Evolutionary conservation across 352 stramenopile genomes (phyloP).

Genomic region (Pythium aphanidermatum): DNA sequence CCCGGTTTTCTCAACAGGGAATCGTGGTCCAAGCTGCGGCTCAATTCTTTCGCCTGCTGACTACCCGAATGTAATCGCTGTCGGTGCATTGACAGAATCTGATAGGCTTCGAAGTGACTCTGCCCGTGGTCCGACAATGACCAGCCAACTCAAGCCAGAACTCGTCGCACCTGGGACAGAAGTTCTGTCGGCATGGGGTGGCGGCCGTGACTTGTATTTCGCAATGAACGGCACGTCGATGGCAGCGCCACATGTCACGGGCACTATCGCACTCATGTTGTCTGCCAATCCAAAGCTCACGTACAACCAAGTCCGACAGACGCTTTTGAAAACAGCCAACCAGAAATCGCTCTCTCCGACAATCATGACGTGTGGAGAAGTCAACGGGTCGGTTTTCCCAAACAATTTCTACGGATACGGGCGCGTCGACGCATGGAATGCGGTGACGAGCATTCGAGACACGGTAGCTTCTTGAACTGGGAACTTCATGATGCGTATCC

Average conservation of each 20-base stretch:
- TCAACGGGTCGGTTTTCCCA: too few relatives aligned
- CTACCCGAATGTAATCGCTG: constrained; percentile 26
- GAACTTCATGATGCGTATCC: too few relatives aligned
- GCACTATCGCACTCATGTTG: constrained; percentile 17
- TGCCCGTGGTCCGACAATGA: constrained; percentile 20
- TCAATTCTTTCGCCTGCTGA: constrained; percentile 25
- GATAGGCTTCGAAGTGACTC: constrained; percentile 21
- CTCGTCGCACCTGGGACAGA: constrained; percentile 18
- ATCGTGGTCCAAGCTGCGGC: constrained; percentile 19
- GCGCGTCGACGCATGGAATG: too few relatives aligned
- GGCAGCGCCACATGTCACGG: constrained; percentile 22
- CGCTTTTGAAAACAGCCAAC: constrained; percentile 11
- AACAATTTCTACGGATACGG: too few relatives aligned
- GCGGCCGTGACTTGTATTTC: constrained; percentile 2
- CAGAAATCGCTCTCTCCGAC: constrained; percentile 1
- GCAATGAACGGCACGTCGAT: constrained; percentile 15
- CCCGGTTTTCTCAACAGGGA: constrained; percentile 21
- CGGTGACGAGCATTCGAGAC: too few relatives aligned
- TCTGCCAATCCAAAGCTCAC: constrained; percentile 7
- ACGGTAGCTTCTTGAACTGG: too few relatives aligned
- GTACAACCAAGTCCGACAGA: constrained; percentile 5
- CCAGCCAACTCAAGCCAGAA: constrained; percentile 20
- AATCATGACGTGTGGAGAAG: constrained; percentile 20
- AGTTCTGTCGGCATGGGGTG: constrained; percentile 6
- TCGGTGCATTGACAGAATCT: constrained; percentile 20